These are phyloP conservation scores for Candida germanica DNA, from an alignment of 805 yeast genomes.

Conservation along the genomic window DNA sequence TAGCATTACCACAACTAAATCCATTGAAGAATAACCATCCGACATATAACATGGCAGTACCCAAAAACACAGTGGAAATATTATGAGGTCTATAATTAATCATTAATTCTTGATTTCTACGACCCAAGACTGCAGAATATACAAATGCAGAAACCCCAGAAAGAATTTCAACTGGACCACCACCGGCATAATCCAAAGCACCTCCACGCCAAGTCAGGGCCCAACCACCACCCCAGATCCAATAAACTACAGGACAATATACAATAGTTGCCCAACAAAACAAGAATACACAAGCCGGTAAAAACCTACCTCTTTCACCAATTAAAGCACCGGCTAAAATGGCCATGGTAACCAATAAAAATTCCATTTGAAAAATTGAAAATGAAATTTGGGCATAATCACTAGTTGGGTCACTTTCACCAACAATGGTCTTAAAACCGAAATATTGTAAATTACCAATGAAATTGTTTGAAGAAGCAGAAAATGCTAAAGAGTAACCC, in stretches of 20 bases:
- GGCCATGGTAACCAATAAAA: constrained; percentile 86
- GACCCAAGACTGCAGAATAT: constrained; percentile 74
- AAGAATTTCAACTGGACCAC: constrained; percentile 93
- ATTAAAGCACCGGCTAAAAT: constrained; percentile 83
- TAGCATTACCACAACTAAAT: constrained; percentile 80
- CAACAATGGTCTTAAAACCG: constrained; percentile 75
- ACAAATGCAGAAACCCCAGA: constrained; percentile 92
- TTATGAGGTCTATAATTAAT: constrained; percentile 93
- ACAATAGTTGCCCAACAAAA: constrained; percentile 90
- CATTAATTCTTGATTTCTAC: constrained; percentile 70
- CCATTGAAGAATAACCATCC: constrained; percentile 98
- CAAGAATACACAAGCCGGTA: constrained; percentile 78
- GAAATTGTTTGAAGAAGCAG: constrained; percentile 75
- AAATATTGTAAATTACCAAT: constrained; percentile 84
- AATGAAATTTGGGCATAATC: constrained; percentile 80
- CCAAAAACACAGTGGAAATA: constrained; percentile 85
- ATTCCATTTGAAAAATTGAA: constrained; percentile 88
- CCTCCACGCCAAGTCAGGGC: constrained; percentile 75
- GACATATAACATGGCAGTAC: constrained; percentile 83
- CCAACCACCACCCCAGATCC: constrained; percentile 98
- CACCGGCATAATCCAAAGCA: constrained; percentile 95
- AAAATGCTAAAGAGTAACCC: constrained; percentile 94
- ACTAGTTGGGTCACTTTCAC: constrained; percentile 31
- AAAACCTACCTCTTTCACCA: constrained; percentile 88
- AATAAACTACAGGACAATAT: constrained; percentile 90